Conservation (phyloP, 2,329 filamentous ascomycete genomes). For the Arthrobotrys entomopaga region DNA sequence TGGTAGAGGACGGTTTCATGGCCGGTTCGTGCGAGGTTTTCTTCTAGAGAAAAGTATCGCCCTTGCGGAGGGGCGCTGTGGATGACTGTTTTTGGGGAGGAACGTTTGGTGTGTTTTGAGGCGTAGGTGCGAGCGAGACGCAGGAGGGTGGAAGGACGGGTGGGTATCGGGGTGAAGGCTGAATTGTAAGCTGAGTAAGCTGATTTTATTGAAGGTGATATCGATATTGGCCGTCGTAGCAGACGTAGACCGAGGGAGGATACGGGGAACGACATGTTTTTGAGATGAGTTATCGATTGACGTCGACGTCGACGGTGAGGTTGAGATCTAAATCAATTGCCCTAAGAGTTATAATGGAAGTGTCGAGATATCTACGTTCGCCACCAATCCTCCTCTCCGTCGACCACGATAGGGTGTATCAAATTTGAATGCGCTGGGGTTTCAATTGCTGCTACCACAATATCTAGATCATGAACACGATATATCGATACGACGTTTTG, state of each 20-base stretch:
- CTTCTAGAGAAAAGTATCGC: constrained; percentile 44
- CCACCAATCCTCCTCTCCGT: too few species aligned
- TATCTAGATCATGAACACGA: too few species aligned
- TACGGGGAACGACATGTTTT: constrained; percentile 32
- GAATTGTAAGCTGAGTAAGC: constrained; percentile 17
- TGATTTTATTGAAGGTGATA: background rate
- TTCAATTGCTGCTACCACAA: too few species aligned
- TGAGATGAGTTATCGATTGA: background rate
- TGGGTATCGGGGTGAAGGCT: constrained; percentile 6
- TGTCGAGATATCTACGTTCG: too few species aligned
- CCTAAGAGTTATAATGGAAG: too few species aligned
- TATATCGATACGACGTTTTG: too few species aligned
- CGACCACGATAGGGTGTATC: too few species aligned
- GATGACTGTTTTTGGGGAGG: constrained; percentile 5
- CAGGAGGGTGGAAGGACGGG: constrained; percentile 23
- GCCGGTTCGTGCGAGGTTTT: constrained; percentile 45
- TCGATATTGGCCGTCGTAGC: constrained; percentile 18
- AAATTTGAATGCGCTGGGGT: too few species aligned
- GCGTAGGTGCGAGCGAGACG: constrained; percentile 39
- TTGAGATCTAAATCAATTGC: too few species aligned
- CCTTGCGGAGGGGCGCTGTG: constrained; percentile 4
- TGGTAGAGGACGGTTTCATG: constrained; percentile 53
- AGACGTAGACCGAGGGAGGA: constrained; percentile 33
- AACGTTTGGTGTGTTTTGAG: constrained; percentile 36
- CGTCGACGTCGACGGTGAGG: background rate